These are phyloP conservation scores for Liquidambar formosana DNA, from an alignment of 164 flowering plant genomes.

Conservation along the genomic window DNA sequence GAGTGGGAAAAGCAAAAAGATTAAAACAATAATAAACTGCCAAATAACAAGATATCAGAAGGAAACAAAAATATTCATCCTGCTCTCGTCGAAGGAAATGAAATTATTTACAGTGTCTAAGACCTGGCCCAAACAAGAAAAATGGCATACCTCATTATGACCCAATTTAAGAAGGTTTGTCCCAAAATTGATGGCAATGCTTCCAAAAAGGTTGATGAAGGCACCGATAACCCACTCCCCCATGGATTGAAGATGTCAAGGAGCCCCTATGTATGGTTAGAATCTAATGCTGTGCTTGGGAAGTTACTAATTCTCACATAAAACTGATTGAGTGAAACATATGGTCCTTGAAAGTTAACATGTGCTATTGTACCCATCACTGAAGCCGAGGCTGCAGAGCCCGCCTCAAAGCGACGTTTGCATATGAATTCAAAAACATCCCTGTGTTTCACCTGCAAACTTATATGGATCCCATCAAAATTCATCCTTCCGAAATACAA, in stretches of 20 bases:
- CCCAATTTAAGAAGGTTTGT: constrained; percentile 96
- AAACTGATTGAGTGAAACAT: constrained; percentile 3
- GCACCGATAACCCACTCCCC: constrained; percentile 99
- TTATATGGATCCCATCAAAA: constrained; percentile 2
- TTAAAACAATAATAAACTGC: too few species aligned
- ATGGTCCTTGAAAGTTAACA: neutral
- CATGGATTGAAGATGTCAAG: constrained; percentile 40
- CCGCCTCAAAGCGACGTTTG: too few species aligned
- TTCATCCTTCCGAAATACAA: neutral
- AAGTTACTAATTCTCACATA: constrained; percentile 8
- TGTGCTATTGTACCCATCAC: neutral
- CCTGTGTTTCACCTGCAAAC: constrained; percentile 9
- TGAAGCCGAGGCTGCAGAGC: too few species aligned
- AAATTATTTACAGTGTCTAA: too few species aligned
- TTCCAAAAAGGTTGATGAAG: constrained; percentile 83
- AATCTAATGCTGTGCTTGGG: constrained; percentile 4
- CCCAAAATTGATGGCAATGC: constrained; percentile 95
- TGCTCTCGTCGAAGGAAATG: too few species aligned
- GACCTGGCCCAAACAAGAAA: too few species aligned
- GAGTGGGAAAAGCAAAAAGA: too few species aligned
- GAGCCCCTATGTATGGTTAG: constrained; percentile 12
- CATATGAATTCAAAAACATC: too few species aligned
- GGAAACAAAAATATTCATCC: too few species aligned
- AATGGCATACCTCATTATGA: constrained; percentile 69
- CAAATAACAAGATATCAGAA: too few species aligned